These are phyloP conservation scores for Cenchrus americanus DNA, from an alignment of 176 grass and related monocot species.

Conservation along the genomic window DNA sequence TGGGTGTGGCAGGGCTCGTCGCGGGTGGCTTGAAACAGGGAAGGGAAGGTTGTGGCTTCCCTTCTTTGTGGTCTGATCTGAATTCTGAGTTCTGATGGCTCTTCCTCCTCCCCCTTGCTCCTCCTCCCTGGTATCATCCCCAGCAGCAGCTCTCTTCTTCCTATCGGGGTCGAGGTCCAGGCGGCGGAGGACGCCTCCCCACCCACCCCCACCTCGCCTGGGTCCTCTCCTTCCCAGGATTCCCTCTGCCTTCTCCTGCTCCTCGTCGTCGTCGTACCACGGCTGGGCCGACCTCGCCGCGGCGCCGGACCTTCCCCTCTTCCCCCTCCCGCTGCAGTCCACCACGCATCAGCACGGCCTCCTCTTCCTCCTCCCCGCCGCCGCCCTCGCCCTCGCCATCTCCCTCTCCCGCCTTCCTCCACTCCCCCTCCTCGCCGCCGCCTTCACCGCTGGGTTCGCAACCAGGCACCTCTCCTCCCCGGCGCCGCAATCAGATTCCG, in stretches of 20 bases:
- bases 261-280: constrained; percentile 26
- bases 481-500: constrained; percentile 20
- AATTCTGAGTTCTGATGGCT: too few relatives aligned
- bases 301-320: constrained; percentile 29
- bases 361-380: constrained; percentile 38
- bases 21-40: too few relatives aligned
- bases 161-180: background rate
- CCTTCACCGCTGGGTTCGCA: constrained; percentile 67
- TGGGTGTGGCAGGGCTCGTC: too few relatives aligned
- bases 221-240: background rate
- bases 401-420: constrained; percentile 63
- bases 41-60: too few relatives aligned
- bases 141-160: background rate
- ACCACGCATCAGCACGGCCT: background rate
- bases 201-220: background rate
- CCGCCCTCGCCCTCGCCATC: constrained; percentile 38
- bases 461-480: constrained; percentile 42
- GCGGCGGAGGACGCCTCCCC: background rate
- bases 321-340: background rate
- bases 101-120: background rate
- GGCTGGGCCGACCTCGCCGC: constrained; percentile 79
- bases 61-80: too few relatives aligned
- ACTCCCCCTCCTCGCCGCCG: constrained; percentile 54
- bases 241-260: background rate
- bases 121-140: background rate